Evolutionary conservation across 2,329 filamentous ascomycete genomes (phyloP), one percentile per base, ranked within the genome.

Genomic region (Fusarium kyushuense): DNA sequence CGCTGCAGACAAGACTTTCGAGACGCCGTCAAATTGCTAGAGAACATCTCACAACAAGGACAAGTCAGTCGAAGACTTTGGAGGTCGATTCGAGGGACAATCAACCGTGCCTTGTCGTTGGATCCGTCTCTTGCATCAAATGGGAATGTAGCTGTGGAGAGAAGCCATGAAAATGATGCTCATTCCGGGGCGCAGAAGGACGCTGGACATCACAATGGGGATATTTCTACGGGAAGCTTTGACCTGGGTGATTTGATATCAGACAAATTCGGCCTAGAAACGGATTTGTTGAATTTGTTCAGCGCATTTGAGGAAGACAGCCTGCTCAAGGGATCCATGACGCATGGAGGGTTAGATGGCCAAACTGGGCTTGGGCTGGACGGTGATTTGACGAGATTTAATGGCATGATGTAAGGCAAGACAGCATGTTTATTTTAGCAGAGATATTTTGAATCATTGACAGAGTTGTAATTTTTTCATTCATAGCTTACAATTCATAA

Each of bases 241-340:
- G 29, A 32, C 16, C 29, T 51, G 21, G 30, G 43, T 10, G 38
- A 43, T 23, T 16, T 48, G 5, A 30, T 52, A 27, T 16, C 54
- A 0, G 54, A 59, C 4, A 43, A 51, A 40, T 61, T 61, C 43
- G 58, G 58, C 1, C 11, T 61, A 27, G 58, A 61, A 21, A 52
- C 58, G 1, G 58, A 61, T n/a, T 13, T 61, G 13, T 2, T 61
- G 17, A 61, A 61, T 32, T 12, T 61, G 7, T 61, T 61, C 8
- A 61, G 43, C 29, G 58, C 58, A 3, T 61, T 61, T 38, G 58
- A 61, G 32, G 43, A 61, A 10, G 54, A 25, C 1, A 25, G 21
- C 8, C 1, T 38, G 1, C 10, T 38, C 2, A 38, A 38, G n/a
- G 2, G 11, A 8, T 3, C 35, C n/a, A 2, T 38, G 12, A 12